A percentile compares a stretch with the other conserved stretches of the same genome.
Evolutionary conservation across 2,329 filamentous ascomycete species (phyloP).

Genomic region (Aulographum hederae): DNA sequence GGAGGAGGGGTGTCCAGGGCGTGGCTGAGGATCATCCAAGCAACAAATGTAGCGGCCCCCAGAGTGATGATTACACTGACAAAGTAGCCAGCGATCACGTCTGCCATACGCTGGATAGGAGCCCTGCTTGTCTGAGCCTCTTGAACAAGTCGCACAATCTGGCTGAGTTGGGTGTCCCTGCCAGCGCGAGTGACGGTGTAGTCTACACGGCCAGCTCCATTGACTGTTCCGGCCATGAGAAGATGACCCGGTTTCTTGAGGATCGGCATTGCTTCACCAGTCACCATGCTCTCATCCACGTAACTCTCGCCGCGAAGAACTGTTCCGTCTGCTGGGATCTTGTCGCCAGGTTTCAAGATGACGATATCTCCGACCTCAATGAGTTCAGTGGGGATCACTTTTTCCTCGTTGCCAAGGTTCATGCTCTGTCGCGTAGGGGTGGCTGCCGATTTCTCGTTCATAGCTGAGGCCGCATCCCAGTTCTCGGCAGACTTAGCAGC

Average conservation of each 20-base stretch:
- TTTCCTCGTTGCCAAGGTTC: conserved; percentile 48
- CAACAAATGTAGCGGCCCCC: conserved; percentile 67
- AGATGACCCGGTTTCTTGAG: conserved; percentile 65
- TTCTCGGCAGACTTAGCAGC: conserved; percentile 75
- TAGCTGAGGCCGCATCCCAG: conserved; percentile 38
- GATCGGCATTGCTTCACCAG: conserved; percentile 89
- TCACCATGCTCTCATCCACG: conserved; percentile 96
- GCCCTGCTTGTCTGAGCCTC: conserved; percentile 89
- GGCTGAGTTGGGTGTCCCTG: conserved; percentile 87
- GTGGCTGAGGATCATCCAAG: conserved; percentile 92
- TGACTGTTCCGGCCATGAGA: conserved; percentile 88
- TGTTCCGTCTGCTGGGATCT: conserved; percentile 82
- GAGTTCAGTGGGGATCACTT: conserved; percentile 78
- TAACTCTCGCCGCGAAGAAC: conserved; percentile 83
- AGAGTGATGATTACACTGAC: conserved; percentile 77
- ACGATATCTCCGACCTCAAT: conserved; percentile 90
- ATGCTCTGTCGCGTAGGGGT: conserved; percentile 10
- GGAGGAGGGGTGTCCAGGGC: conserved; percentile 65
- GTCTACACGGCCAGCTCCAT: conserved; percentile 78
- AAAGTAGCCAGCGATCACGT: conserved; percentile 83
- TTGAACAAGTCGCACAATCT: conserved; percentile 96
- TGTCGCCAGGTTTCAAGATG: conserved; percentile 82
- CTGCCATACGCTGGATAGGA: conserved; percentile 84
- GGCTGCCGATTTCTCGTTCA: conserved; percentile 19
- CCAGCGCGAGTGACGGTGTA: conserved; percentile 85